These are phyloP conservation scores for Ambrosiella cleistominuta DNA, from an alignment of 2,329 filamentous ascomycete species.

Conservation along the genomic window DNA sequence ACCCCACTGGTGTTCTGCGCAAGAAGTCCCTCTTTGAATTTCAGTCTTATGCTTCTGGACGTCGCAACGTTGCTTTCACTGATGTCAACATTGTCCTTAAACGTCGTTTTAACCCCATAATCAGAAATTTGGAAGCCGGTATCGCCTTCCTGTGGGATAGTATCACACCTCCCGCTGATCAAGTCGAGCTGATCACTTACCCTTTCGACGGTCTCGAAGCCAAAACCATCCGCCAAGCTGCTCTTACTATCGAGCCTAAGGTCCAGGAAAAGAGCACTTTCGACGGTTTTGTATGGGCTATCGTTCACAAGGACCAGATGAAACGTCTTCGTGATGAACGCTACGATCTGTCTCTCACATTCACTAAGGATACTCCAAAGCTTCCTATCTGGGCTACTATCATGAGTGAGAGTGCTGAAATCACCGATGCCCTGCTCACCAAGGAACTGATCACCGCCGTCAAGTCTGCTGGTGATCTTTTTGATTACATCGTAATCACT, in stretches of 20 bases:
- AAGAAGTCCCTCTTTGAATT: conserved; percentile 83
- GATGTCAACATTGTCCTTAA: conserved; percentile 67
- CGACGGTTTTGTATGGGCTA: conserved; percentile 84
- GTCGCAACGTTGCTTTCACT: conserved; percentile 81
- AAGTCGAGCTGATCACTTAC: conserved; percentile 60
- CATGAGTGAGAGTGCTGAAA: conserved; percentile 93
- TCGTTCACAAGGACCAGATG: conserved; percentile 94
- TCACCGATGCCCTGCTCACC: conserved; percentile 74
- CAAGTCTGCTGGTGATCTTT: conserved; percentile 53
- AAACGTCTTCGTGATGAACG: conserved; percentile 75
- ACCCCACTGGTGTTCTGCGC: conserved; percentile 40
- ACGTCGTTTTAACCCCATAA: conserved; percentile 72
- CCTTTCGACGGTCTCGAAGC: conserved; percentile 85
- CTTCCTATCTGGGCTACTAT: conserved; percentile 78
- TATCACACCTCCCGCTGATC: conserved; percentile 51
- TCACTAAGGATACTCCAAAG: conserved; percentile 82
- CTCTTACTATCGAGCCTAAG: conserved; percentile 36
- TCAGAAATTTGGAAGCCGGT: conserved; percentile 42
- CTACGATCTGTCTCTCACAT: conserved; percentile 84
- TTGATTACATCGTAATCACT: conserved; percentile 75
- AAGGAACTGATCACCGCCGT: conserved; percentile 72
- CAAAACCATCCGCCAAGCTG: conserved; percentile 49
- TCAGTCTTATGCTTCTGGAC: conserved; percentile 71
- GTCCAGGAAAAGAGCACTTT: conserved; percentile 50
- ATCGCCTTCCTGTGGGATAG: conserved; percentile 67